These are phyloP conservation scores for Neopestalotiopsis sp. DNA, from an alignment of 2,329 filamentous ascomycete species.

Conservation along the genomic window DNA sequence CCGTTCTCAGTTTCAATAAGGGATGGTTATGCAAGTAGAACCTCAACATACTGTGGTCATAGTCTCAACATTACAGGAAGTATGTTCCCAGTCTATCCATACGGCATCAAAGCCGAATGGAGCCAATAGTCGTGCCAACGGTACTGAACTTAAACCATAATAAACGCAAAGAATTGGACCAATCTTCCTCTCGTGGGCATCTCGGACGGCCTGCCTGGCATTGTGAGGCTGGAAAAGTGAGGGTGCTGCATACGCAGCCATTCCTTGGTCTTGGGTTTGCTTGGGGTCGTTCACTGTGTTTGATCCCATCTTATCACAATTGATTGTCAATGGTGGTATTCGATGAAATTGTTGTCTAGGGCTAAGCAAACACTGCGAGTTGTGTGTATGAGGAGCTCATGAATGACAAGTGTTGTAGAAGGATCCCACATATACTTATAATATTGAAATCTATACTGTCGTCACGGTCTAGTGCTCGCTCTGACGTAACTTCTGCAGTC, in stretches of 20 bases:
- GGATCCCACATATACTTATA: neutral
- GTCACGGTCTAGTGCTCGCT: neutral
- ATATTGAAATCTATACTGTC: neutral
- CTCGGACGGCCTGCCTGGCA: slow-evolving; percentile 48
- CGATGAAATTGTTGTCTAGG: neutral
- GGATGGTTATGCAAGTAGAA: neutral
- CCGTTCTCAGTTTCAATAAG: neutral
- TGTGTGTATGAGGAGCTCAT: neutral
- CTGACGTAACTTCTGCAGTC: neutral
- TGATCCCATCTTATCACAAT: neutral
- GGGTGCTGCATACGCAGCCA: slow-evolving; percentile 47
- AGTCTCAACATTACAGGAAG: slow-evolving; percentile 50
- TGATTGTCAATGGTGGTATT: neutral
- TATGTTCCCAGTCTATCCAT: slow-evolving; percentile 56
- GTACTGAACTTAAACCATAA: slow-evolving; percentile 43
- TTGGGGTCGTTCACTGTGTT: neutral
- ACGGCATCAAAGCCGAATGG: slow-evolving; percentile 48
- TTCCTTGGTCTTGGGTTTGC: slow-evolving; percentile 31
- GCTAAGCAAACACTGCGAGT: no score
- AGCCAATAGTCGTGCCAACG: slow-evolving; percentile 45
- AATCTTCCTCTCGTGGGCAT: slow-evolving; percentile 51
- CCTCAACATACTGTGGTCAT: slow-evolving; percentile 37
- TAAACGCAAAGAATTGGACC: slow-evolving; percentile 48
- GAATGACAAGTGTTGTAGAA: neutral
- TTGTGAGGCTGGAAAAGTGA: slow-evolving; percentile 53